Evolutionary conservation across 176 grass and related monocot species (phyloP), one percentile per base, ranked within the genome.

Genomic region (Oryza glaberrima): DNA sequence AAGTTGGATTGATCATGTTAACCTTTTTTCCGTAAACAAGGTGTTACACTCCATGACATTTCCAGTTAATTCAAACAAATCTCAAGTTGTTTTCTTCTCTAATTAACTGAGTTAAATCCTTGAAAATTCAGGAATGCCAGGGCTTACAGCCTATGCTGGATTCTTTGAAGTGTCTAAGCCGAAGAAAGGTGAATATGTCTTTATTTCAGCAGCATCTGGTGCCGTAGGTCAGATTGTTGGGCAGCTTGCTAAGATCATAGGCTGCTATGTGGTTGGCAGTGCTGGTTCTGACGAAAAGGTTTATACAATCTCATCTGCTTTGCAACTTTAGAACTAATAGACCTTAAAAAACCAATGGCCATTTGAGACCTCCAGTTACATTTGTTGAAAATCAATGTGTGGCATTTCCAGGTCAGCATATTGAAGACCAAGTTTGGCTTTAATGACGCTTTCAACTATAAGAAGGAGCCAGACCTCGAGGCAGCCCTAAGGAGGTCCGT

Each of bases 371-470:
- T 43, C 8, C 8, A 43, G 41, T 43, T 43, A 43, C 11, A 9
- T 65, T 51, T 38, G 9, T 13, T 61, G 4, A 8, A 17, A 26
- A 26, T 6, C 9, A 19, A 7, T 23, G 1, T 2, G 9, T 3
- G 4, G 0, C 16, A 3, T 38, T 9, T 86, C 67, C 64, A 94
- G 92, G 88, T 94, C 3, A 80, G 71, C 35, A 52, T 94, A 1
- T 44, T 94, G 40, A 89, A 88, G 54, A 70, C 49, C 44, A 94
- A 94, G 70, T 84, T 94, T 40, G 79, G 88, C n/a, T 94, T 86
- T 45, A 76, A 91, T 32, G 83, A 84, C 30, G 94, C 94, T 5
- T 93, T 92, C 67, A 95, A 95, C 48, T 95, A 95, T 86, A 93
- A 85, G 86, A 83, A 91, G 69, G 94, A 89, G 72, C 7, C 28